A percentile compares a stretch with the other conserved stretches of the same genome.
Conservation (phyloP, 2,329 filamentous ascomycete genomes). For the Aureobasidium sp. region DNA sequence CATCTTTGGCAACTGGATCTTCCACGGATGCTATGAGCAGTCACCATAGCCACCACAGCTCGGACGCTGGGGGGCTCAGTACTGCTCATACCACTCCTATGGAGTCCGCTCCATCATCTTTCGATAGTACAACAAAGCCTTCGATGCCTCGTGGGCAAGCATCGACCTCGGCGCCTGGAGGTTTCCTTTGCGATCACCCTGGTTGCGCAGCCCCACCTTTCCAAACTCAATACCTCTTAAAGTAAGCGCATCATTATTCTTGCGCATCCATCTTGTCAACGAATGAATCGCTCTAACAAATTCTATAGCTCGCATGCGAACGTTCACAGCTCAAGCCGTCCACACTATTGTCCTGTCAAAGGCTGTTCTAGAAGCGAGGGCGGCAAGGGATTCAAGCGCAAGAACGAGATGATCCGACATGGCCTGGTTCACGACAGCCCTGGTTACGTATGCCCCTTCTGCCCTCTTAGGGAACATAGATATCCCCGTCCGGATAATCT, state of each 20-base stretch:
- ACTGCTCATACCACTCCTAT: constrained; percentile 31
- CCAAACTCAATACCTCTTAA: constrained; percentile 69
- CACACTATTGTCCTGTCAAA: constrained; percentile 56
- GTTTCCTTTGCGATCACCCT: constrained; percentile 49
- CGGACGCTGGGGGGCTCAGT: constrained; percentile 28
- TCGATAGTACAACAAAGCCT: constrained; percentile 26
- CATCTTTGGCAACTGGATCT: constrained; percentile 16
- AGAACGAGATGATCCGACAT: constrained; percentile 66
- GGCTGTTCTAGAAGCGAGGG: constrained; percentile 53
- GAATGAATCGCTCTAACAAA: background rate
- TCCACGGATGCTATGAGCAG: constrained; percentile 26
- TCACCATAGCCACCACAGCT: constrained; percentile 23
- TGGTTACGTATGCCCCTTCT: constrained; percentile 94
- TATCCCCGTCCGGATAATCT: constrained; percentile 95
- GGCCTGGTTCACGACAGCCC: constrained; percentile 90
- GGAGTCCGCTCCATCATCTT: constrained; percentile 25
- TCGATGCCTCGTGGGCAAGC: constrained; percentile 22
- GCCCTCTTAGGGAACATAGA: constrained; percentile 84
- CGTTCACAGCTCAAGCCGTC: constrained; percentile 56
- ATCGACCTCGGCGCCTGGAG: constrained; percentile 28
- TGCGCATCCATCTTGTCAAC: background rate
- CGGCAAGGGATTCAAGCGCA: constrained; percentile 62
- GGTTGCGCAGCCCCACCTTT: constrained; percentile 69
- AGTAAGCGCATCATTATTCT: constrained; percentile 40
- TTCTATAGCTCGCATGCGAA: constrained; percentile 59